Conservation (phyloP, 2,329 filamentous ascomycete species). For the Phyllosticta ampelicida region DNA sequence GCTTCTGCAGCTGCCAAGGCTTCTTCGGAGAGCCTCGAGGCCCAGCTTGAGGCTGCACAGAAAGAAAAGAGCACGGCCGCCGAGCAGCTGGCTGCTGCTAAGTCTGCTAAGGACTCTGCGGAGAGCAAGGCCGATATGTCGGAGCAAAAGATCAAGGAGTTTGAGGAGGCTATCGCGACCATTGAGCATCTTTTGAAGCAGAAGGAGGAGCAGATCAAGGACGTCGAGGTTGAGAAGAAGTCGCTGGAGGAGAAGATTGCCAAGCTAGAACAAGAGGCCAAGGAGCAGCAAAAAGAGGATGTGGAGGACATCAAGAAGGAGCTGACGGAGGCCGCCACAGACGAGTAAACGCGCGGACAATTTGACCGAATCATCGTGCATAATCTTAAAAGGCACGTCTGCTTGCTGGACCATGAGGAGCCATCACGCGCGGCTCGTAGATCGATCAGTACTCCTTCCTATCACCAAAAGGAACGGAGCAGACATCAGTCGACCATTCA, state of each 20-base stretch:
- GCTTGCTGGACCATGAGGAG: too few relatives aligned
- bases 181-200: constrained; percentile 3
- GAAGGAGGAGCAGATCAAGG: constrained; percentile 16
- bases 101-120: constrained; percentile 5
- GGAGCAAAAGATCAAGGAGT: constrained; percentile 11
- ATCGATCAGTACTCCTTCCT: too few relatives aligned
- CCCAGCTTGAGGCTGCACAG: constrained; percentile 1
- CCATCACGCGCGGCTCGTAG: too few relatives aligned
- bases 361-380: too few relatives aligned
- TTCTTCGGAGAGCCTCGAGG: background rate
- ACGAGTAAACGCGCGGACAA: too few relatives aligned
- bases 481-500: too few relatives aligned
- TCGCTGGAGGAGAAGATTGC: constrained; percentile 10
- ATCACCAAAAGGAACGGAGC: too few relatives aligned
- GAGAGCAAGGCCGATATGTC: constrained; percentile 5
- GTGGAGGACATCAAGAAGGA: constrained; percentile 15
- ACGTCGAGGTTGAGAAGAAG: constrained; percentile 16
- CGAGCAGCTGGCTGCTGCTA: constrained; percentile 9
- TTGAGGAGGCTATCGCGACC: background rate
- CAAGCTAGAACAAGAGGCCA: constrained; percentile 12
- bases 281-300: constrained; percentile 17
- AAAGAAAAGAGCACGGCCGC: constrained; percentile 6
- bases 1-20: constrained; percentile 2
- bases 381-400: too few relatives aligned
- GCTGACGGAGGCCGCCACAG: too few relatives aligned